A percentile compares a stretch with the other conserved stretches of the same genome.
Evolutionary conservation across 2,329 filamentous ascomycete genomes (phyloP).

Genomic region (Neoarthrinium moseri): DNA sequence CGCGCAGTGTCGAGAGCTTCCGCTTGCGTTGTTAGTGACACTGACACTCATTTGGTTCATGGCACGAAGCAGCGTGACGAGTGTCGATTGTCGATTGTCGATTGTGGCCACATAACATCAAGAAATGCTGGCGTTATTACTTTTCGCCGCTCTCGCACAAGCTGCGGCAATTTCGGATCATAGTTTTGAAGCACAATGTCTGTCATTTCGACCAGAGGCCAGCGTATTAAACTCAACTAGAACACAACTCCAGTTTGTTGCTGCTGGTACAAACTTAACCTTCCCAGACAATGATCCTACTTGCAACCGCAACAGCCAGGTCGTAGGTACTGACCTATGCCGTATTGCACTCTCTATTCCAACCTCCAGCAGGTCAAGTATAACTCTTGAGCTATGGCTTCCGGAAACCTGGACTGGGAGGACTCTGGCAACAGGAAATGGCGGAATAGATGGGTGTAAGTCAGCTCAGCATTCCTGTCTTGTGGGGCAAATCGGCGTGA

Average conservation of each 20-base stretch:
- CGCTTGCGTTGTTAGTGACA: too few species aligned
- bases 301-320: slow-evolving; percentile 15
- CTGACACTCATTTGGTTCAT: too few species aligned
- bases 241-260: slow-evolving; percentile 17
- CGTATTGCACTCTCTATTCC: slow-evolving; percentile 25
- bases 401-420: slow-evolving; percentile 43
- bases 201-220: slow-evolving; percentile 12
- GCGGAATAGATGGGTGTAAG: slow-evolving; percentile 41
- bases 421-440: slow-evolving; percentile 47
- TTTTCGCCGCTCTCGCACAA: too few species aligned
- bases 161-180: neutral
- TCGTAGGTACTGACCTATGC: slow-evolving; percentile 21
- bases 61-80: too few species aligned
- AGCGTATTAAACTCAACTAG: slow-evolving; percentile 12
- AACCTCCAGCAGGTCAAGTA: slow-evolving; percentile 35
- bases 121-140: too few species aligned
- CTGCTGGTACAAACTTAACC: slow-evolving; percentile 14
- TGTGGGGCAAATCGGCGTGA: too few species aligned
- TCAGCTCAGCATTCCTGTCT: too few species aligned
- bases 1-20: too few species aligned
- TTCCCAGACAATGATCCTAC: slow-evolving; percentile 20
- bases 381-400: slow-evolving; percentile 46
- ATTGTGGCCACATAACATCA: too few species aligned
- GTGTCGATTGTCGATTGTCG: too few species aligned
- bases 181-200: slow-evolving; percentile 13